Percentiles rank a stretch among this genome's conserved stretches.
Conservation (phyloP, 306 rosid genomes). For the Quercus engelmannii region DNA sequence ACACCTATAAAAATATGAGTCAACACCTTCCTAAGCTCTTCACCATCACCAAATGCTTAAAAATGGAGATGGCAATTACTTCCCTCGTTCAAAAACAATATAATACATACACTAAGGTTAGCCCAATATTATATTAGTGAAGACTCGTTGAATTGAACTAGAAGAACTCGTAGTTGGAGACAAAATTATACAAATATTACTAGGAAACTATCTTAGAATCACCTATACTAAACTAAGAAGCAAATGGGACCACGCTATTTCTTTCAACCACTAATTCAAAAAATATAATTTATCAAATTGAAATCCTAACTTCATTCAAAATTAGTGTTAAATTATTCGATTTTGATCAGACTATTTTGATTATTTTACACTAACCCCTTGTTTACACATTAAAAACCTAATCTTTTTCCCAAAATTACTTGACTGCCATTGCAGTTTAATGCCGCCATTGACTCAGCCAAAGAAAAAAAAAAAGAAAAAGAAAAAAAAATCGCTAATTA, state of each 20-base stretch:
- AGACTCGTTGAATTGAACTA: neutral
- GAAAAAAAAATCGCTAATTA: neutral
- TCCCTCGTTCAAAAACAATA: constrained; percentile 24
- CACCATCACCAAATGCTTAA: constrained; percentile 19
- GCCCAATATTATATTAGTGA: neutral
- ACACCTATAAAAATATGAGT: neutral
- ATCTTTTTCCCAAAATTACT: neutral
- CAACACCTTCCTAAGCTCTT: constrained; percentile 18
- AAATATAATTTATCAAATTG: neutral
- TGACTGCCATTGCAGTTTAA: neutral
- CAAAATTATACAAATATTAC: neutral
- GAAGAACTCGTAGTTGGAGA: neutral
- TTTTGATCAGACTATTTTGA: neutral
- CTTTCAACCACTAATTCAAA: neutral
- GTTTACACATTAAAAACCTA: constrained; percentile 13
- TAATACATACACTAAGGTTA: neutral
- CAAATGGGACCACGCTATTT: neutral
- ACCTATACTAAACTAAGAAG: neutral
- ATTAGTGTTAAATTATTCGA: neutral
- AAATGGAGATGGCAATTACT: constrained; percentile 29
- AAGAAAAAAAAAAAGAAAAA: no score
- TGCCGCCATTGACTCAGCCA: neutral
- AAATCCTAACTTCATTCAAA: neutral
- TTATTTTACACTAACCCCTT: neutral
- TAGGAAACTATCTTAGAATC: neutral